Evolutionary conservation across 768 basidiomycete genomes (phyloP), one percentile per base, ranked within the genome.

Genomic region (Clitopilus hobsonii): DNA sequence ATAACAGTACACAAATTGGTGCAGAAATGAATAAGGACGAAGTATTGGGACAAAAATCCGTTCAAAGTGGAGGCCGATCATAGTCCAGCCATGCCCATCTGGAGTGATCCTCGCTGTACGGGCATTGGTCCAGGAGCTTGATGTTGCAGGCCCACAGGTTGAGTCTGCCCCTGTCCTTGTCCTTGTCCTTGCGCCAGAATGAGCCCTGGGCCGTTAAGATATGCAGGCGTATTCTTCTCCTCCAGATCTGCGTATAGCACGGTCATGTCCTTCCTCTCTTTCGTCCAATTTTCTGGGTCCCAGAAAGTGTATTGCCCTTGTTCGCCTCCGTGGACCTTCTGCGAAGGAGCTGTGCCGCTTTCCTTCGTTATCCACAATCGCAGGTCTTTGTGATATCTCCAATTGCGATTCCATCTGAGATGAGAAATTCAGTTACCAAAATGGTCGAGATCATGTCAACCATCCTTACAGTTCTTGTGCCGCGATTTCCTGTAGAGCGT

Each of bases 341-440:
- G 80, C 56, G 87, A 87, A 49, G 86, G 85, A 52, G 81, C 74
- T 53, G 88, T 86, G 20, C 88, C 88, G 30, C 82, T 85, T 70
- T 96, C 93, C 65, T 95, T 95, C 47, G 92, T 95, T 70, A 97
- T 79, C 85, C 81, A 82, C 53, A 91, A 69, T 38, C 86, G 86
- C 50, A 91, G 78, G 62, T 94, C 91, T 69, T 94, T 97, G 82
- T 97, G 94, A 71, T 89, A 97, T 57, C 95, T 80, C 94, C 95
- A 98, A 69, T 94, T 94, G 57, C 94, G 88, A 69, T 90, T 89
- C 78, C 85, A 96, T 65, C 94, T 95, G 48, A 52, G 13, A 49
- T 10, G 36, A 13, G 54, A 10, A 10, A 22, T 3, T 48, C 50
- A 52, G 26, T 18, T 32, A 53, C 53, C 18, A 38, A 49, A 51